Conservation (phyloP, 768 basidiomycete genomes). For the Trametopsis cervina region DNA sequence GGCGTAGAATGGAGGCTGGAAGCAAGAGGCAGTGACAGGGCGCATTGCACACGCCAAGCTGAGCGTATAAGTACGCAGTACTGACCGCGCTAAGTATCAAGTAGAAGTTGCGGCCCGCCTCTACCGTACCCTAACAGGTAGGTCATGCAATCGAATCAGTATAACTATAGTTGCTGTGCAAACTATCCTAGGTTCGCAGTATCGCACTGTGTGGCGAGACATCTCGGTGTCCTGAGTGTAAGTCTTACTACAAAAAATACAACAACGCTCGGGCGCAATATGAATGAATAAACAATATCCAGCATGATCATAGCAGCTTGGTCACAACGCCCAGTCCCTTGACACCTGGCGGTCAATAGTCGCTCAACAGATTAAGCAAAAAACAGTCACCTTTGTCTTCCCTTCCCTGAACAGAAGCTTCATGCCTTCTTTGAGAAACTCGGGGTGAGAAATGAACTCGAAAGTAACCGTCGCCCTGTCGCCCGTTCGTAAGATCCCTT, state of each 20-base stretch:
- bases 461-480: constrained; percentile 93
- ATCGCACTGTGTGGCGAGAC: too few species aligned
- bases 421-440: constrained; percentile 91
- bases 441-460: constrained; percentile 88
- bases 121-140: too few species aligned
- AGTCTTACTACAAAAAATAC: too few species aligned
- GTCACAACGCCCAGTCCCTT: constrained; percentile 79
- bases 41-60: neutral
- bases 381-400: constrained; percentile 75
- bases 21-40: neutral
- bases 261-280: neutral
- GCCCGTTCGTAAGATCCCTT: constrained; percentile 85
- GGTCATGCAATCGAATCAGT: too few species aligned
- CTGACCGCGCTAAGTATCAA: too few species aligned
- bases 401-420: constrained; percentile 92
- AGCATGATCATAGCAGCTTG: constrained; percentile 39
- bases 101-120: too few species aligned
- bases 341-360: neutral
- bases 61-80: too few species aligned
- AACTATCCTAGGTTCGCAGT: too few species aligned
- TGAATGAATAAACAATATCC: neutral
- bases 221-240: too few species aligned
- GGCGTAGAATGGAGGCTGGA: neutral
- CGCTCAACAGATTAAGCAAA: constrained; percentile 1
- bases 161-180: too few species aligned